Conservation (phyloP, 257 asterid species). For the Prunella vulgaris region DNA sequence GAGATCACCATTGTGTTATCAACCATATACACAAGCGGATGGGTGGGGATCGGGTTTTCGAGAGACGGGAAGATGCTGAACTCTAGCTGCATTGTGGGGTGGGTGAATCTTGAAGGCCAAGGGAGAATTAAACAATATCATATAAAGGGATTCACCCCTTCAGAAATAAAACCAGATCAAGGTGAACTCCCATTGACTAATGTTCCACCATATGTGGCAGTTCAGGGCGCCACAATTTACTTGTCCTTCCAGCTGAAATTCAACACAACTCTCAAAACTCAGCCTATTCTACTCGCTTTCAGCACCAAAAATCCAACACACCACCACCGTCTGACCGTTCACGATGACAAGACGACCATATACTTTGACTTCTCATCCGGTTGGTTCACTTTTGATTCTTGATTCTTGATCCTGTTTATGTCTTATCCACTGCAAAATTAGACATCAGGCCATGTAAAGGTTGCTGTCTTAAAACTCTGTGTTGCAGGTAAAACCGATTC, state of each 20-base stretch:
- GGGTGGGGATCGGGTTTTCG: slow-evolving; percentile 97
- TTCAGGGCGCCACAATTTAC: slow-evolving; percentile 60
- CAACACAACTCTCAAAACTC: slow-evolving; percentile 46
- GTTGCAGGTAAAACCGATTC: slow-evolving; percentile 41
- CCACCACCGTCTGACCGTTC: slow-evolving; percentile 71
- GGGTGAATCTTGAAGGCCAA: slow-evolving; percentile 66
- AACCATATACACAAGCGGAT: slow-evolving; percentile 68
- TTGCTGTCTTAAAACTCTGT: neutral
- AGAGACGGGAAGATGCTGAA: slow-evolving; percentile 77
- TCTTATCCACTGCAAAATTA: too few relatives aligned
- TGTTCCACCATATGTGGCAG: slow-evolving; percentile 68
- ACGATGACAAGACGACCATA: slow-evolving; percentile 65
- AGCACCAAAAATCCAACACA: slow-evolving; percentile 56
- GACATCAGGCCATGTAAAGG: too few relatives aligned
- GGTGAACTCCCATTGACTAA: slow-evolving; percentile 71
- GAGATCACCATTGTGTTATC: slow-evolving; percentile 71
- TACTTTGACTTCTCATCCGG: slow-evolving; percentile 78
- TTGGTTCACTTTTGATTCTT: slow-evolving; percentile 3
- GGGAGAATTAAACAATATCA: slow-evolving; percentile 69
- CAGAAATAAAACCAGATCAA: slow-evolving; percentile 54
- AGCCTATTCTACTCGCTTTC: slow-evolving; percentile 74
- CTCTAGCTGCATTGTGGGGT: slow-evolving; percentile 88
- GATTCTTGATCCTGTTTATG: too few relatives aligned
- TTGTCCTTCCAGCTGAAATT: slow-evolving; percentile 75
- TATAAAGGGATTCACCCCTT: slow-evolving; percentile 60